phyloP scores from a whole-genome alignment of 2,329 filamentous ascomycete genomes.

The Purpureocillium lavendulum region DNA sequence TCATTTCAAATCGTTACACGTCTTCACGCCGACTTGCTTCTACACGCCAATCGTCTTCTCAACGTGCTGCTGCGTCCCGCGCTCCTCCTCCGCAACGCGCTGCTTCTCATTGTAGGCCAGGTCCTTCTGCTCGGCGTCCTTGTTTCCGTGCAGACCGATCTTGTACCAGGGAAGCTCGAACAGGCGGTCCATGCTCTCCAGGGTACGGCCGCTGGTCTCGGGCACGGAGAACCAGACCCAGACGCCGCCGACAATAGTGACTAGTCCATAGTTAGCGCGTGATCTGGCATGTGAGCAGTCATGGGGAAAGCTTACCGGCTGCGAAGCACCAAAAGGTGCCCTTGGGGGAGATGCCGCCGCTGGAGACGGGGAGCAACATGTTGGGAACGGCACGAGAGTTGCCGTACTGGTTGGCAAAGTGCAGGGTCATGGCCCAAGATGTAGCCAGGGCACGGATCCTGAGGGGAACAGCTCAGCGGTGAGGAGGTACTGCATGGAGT shows the following conservation, averaged over 20 bases:
- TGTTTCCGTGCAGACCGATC: slow-evolving; percentile 54
- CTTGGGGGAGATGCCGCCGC: slow-evolving; percentile 44
- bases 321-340: slow-evolving; percentile 76
- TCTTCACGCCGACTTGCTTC: too few species aligned
- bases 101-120: slow-evolving; percentile 35
- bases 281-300: too few species aligned
- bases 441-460: slow-evolving; percentile 64
- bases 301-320: slow-evolving; percentile 16
- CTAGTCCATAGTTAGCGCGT: slow-evolving; percentile 10
- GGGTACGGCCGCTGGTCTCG: slow-evolving; percentile 57
- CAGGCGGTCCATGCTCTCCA: slow-evolving; percentile 64
- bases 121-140: slow-evolving; percentile 40
- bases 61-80: slow-evolving; percentile 22
- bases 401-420: slow-evolving; percentile 73
- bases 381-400: slow-evolving; percentile 67
- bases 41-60: slow-evolving; percentile 14
- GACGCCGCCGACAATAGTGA: slow-evolving; percentile 57
- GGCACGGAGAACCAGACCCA: slow-evolving; percentile 70
- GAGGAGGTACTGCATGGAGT: slow-evolving; percentile 70
- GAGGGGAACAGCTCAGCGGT: slow-evolving; percentile 73
- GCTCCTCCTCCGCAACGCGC: slow-evolving; percentile 22
- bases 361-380: slow-evolving; percentile 50
- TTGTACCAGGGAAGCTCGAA: slow-evolving; percentile 68
- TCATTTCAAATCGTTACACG: too few species aligned
- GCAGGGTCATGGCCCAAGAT: slow-evolving; percentile 66